Evolutionary conservation across 2,329 filamentous ascomycete species (phyloP).

Genomic region (Teratosphaeria epicoccoides): DNA sequence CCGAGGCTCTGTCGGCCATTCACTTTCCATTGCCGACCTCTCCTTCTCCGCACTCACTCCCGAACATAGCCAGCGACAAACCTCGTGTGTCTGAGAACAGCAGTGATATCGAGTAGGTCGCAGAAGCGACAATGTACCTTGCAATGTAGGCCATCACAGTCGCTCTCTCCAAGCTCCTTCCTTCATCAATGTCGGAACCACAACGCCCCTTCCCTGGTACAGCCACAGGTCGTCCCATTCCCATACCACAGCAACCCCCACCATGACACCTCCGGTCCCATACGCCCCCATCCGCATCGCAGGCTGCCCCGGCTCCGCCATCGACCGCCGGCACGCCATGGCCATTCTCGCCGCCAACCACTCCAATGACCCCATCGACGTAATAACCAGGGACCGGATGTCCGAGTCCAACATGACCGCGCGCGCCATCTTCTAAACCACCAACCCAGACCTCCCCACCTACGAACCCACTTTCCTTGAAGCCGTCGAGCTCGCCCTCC

Average conservation of each 20-base stretch:
- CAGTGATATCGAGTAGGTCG: not conserved
- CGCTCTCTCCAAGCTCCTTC: too few species aligned
- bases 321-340: slow-evolving; percentile 30
- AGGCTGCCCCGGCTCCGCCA: slow-evolving; percentile 29
- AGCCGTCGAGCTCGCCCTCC: slow-evolving; percentile 35
- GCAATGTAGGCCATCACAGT: not conserved
- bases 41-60: not conserved
- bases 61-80: not conserved
- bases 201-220: too few species aligned
- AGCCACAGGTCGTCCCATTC: too few species aligned
- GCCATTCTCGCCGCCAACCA: slow-evolving; percentile 19
- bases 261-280: not conserved
- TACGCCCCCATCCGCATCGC: slow-evolving; percentile 22
- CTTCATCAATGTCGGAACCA: too few species aligned
- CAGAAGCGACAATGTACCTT: not conserved
- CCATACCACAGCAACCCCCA: too few species aligned
- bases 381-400: slow-evolving; percentile 46
- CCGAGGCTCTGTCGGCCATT: not conserved
- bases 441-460: slow-evolving; percentile 25
- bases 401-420: slow-evolving; percentile 28
- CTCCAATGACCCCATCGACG: slow-evolving; percentile 35
- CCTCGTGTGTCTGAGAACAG: not conserved
- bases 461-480: slow-evolving; percentile 45
- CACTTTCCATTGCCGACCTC: not conserved
- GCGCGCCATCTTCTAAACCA: slow-evolving; percentile 13